Base-by-base conservation (phyloP, 495 filamentous ascomycete species). In the Penicillium paradoxum region DNA sequence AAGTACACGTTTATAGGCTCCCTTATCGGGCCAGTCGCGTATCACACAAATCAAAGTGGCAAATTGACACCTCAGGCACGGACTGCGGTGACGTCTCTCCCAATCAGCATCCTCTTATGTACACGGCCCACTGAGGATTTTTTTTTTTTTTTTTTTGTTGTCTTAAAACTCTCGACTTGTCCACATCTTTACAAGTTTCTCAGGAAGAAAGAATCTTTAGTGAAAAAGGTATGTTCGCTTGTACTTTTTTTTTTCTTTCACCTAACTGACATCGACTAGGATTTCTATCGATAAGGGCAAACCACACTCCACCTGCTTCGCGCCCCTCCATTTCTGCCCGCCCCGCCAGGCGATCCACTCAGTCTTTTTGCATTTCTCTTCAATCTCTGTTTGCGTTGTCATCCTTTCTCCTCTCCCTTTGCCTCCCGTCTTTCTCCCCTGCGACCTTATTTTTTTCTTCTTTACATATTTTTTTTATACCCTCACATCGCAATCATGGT, bases 401-500 rank as follows among this genome's bases (percentile, higher is more conserved):
- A 36, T 53, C 57, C 54, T 60, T 49, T 50, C 46, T 51, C 40
- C 37, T 49, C 39, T 45, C 42, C 45, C 39, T 45, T 46, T 42
- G 33, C 50, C 56, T 45, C 37, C 21, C 7, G 3, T 27, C 24
- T 7, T 7, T 27, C 7, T 27, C 24, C 24, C 55, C 27, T 49
- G 39, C 48, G 37, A 43, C 43, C 36, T 41, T 33, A 37, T 40
- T 24, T 37, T 40, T 33, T 55, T 37, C 18, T 40, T 25, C 40
- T 25, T 36, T 53, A 34, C 21, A 33, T 36, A 39, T 55, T 53
- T 44, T 30, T 46, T 53, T 43, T 43, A 43, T 51, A 51, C 51
- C 47, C 51, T 38, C 48, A 45, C 51, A 30, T 42, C 63, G 64
- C 45, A 70, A 75, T 57, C 48, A 77, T 77, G 73, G 87, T 96